phyloP scores from a whole-genome alignment of 2,329 filamentous ascomycete species.

The Ophiostoma montium region DNA sequence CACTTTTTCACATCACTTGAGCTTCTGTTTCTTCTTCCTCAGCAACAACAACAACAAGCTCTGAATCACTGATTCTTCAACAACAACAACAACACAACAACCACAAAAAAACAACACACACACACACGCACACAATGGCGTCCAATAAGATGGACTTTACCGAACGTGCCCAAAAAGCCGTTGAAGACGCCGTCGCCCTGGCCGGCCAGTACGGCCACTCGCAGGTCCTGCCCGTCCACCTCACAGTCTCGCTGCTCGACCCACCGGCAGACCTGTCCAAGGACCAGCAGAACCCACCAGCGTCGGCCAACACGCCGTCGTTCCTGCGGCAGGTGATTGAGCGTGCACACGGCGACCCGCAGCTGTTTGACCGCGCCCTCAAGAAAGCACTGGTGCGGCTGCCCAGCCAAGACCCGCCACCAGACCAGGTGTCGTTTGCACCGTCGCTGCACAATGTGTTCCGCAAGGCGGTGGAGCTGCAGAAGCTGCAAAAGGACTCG shows the following conservation, averaged over 20 bases:
- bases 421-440: slow-evolving; percentile 72
- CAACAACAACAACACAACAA: too few species aligned
- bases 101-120: too few species aligned
- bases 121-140: slow-evolving; percentile 32
- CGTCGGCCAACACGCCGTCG: slow-evolving; percentile 44
- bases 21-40: too few species aligned
- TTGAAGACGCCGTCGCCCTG: slow-evolving; percentile 76
- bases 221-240: slow-evolving; percentile 78
- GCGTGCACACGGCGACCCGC: slow-evolving; percentile 81
- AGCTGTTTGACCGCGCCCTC: slow-evolving; percentile 73
- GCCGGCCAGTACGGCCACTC: slow-evolving; percentile 84
- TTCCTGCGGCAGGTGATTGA: slow-evolving; percentile 92
- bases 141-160: slow-evolving; percentile 79
- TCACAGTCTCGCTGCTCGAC: slow-evolving; percentile 70
- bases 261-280: slow-evolving; percentile 63
- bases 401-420: slow-evolving; percentile 88
- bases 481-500: slow-evolving; percentile 94
- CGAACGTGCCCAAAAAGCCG: slow-evolving; percentile 77
- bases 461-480: slow-evolving; percentile 71
- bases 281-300: slow-evolving; percentile 65
- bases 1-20: too few species aligned
- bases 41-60: too few species aligned
- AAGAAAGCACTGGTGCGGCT: slow-evolving; percentile 86
- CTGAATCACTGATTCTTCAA: too few species aligned
- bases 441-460: slow-evolving; percentile 72